Percentiles rank a stretch among this genome's conserved stretches.
Conservation (phyloP, 352 stramenopile species). For the Globisporangium perplexum region DNA sequence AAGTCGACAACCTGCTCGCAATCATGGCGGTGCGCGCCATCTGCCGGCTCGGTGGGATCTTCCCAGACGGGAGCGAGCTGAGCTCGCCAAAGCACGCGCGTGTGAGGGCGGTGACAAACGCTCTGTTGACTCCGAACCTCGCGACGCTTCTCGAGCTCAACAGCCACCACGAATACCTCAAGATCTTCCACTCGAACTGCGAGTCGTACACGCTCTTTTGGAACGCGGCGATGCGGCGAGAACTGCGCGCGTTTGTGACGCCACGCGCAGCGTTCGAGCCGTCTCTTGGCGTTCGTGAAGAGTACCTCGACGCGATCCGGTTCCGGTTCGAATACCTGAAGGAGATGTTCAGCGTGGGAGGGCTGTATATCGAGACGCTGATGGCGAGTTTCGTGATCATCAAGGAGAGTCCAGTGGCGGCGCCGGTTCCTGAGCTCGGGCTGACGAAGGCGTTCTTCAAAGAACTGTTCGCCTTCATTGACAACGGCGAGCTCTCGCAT, state of each 20-base stretch:
- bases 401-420: conserved; percentile 40
- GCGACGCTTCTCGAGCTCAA: conserved; percentile 48
- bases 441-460: conserved; percentile 64
- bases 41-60: conserved; percentile 63
- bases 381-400: conserved; percentile 65
- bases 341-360: conserved; percentile 56
- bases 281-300: conserved; percentile 22
- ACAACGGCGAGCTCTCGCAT: conserved; percentile 46
- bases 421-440: conserved; percentile 38
- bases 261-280: conserved; percentile 36
- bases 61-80: conserved; percentile 44
- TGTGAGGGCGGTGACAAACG: conserved; percentile 38
- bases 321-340: conserved; percentile 72
- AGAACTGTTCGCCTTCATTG: conserved; percentile 75
- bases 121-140: conserved; percentile 75
- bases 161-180: conserved; percentile 79
- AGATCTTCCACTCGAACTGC: conserved; percentile 73
- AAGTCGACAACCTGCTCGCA: conserved; percentile 67
- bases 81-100: conserved; percentile 31
- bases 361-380: conserved; percentile 72
- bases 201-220: conserved; percentile 81
- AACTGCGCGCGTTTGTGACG: conserved; percentile 46
- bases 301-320: conserved; percentile 39
- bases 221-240: conserved; percentile 69
- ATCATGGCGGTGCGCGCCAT: conserved; percentile 66